These are phyloP conservation scores for Hypocrella siamensis DNA, from an alignment of 2,329 filamentous ascomycete species.

Conservation along the genomic window DNA sequence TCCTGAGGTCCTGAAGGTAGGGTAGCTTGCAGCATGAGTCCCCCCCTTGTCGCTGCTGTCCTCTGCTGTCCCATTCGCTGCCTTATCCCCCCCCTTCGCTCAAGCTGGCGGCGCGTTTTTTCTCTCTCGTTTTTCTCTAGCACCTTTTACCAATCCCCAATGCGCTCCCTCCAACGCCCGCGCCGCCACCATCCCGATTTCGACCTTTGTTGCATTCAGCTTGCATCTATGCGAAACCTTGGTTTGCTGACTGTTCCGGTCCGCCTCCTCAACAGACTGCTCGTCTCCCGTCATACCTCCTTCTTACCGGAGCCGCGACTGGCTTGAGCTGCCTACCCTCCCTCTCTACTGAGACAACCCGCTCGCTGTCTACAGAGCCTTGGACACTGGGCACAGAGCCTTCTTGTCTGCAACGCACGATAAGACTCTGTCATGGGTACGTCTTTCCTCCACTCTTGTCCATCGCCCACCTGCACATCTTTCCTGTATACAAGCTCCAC, in stretches of 20 bases:
- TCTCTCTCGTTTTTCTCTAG: constrained; percentile 4
- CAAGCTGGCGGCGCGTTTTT: constrained; percentile 8
- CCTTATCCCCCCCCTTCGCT: constrained; percentile 6
- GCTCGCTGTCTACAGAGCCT: constrained; percentile 7
- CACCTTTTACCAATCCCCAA: constrained; percentile 5
- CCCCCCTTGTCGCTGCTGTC: constrained; percentile 4
- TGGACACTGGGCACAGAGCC: constrained; percentile 8
- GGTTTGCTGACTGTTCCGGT: constrained; percentile 13
- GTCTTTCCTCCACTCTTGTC: constrained; percentile 4
- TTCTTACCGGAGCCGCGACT: constrained; percentile 8
- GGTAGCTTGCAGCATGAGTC: constrained; percentile 6
- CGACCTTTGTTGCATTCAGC: constrained; percentile 14
- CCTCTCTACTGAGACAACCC: constrained; percentile 12
- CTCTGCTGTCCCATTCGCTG: constrained; percentile 7
- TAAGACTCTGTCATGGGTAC: constrained; percentile 10
- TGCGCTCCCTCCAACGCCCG: constrained; percentile 5
- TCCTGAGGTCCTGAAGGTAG: constrained; percentile 6
- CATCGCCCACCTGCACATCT: background rate
- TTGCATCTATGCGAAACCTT: constrained; percentile 17
- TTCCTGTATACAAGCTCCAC: constrained; percentile 1
- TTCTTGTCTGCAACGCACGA: constrained; percentile 8
- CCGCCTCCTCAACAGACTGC: constrained; percentile 11
- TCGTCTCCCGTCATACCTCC: constrained; percentile 8
- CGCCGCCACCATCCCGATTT: constrained; percentile 9
- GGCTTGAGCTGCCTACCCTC: constrained; percentile 9